Percentiles rank a stretch among this genome's conserved stretches.
Evolutionary conservation across 306 rosid species (phyloP).

Genomic region (Quercus cerris): DNA sequence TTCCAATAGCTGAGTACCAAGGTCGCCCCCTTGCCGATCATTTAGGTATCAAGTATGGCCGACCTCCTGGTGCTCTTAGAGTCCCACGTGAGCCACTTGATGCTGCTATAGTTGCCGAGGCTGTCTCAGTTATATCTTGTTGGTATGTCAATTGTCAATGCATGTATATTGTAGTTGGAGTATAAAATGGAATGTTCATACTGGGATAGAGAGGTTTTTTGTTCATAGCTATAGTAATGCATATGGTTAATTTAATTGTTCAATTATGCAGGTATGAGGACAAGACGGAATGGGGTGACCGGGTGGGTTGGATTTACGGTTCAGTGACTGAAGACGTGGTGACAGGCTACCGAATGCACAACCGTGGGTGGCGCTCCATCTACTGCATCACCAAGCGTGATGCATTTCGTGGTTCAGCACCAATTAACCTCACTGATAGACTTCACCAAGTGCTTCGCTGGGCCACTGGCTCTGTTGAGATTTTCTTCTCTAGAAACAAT

Average conservation of each 20-base stretch:
- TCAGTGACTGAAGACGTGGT: conserved; percentile 58
- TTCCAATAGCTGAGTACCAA: conserved; percentile 57
- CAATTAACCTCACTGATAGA: conserved; percentile 54
- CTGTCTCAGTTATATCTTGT: conserved; percentile 76
- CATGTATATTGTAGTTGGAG: too few species aligned
- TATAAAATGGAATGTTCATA: too few species aligned
- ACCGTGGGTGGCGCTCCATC: conserved; percentile 53
- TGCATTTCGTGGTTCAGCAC: conserved; percentile 55
- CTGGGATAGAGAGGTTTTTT: too few species aligned
- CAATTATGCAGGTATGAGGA: conserved; percentile 41
- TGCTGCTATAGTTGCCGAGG: conserved; percentile 68
- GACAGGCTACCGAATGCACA: conserved; percentile 57
- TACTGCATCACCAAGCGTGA: conserved; percentile 52
- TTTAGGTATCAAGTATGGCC: conserved; percentile 58
- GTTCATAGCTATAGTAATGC: too few species aligned
- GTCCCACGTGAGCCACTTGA: conserved; percentile 83
- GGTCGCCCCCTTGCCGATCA: conserved; percentile 89
- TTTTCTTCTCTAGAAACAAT: conserved; percentile 54
- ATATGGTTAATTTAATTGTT: background rate
- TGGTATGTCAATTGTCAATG: conserved; percentile 38
- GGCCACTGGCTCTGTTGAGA: conserved; percentile 59
- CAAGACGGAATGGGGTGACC: conserved; percentile 56
- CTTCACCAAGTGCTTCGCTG: conserved; percentile 61
- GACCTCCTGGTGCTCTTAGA: conserved; percentile 63
- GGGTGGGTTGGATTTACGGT: conserved; percentile 59